Evolutionary conservation across 2,329 filamentous ascomycete genomes (phyloP).

Genomic region (Lasiodiplodia citricola): DNA sequence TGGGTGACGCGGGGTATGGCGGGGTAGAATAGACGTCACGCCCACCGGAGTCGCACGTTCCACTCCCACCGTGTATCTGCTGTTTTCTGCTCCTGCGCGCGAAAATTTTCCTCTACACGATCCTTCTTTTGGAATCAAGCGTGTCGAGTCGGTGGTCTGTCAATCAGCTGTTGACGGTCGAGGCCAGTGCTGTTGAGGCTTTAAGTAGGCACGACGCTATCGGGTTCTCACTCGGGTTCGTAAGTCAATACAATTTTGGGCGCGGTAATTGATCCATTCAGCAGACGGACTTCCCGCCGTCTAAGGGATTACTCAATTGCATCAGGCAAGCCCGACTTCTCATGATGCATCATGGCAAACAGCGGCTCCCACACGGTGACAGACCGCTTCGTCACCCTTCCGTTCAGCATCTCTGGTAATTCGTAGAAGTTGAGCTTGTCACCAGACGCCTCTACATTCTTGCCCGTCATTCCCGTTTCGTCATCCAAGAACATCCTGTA

Average conservation of each 20-base stretch:
- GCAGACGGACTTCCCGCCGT: too few species aligned
- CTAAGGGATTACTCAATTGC: slow-evolving; percentile 30
- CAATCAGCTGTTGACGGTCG: too few species aligned
- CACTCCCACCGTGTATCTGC: not conserved
- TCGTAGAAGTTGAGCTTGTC: slow-evolving; percentile 49
- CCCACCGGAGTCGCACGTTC: slow-evolving; percentile 7
- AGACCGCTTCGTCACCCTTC: slow-evolving; percentile 48
- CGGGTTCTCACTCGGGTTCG: not conserved
- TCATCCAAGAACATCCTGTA: slow-evolving; percentile 56
- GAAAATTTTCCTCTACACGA: not conserved
- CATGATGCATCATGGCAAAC: slow-evolving; percentile 53
- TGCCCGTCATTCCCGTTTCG: slow-evolving; percentile 47
- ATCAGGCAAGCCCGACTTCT: slow-evolving; percentile 48
- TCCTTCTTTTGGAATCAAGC: not conserved
- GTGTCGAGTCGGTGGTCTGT: not conserved
- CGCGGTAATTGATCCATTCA: not conserved
- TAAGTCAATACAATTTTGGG: not conserved
- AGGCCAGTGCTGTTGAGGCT: too few species aligned
- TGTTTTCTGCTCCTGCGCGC: not conserved
- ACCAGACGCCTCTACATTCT: slow-evolving; percentile 53
- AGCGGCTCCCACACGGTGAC: slow-evolving; percentile 57
- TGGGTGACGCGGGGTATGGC: not conserved
- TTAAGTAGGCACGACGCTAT: too few species aligned
- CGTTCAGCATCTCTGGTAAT: slow-evolving; percentile 48
- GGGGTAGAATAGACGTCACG: not conserved